Conservation (phyloP, 2,329 filamentous ascomycete genomes). For the Cercospora zeina region DNA sequence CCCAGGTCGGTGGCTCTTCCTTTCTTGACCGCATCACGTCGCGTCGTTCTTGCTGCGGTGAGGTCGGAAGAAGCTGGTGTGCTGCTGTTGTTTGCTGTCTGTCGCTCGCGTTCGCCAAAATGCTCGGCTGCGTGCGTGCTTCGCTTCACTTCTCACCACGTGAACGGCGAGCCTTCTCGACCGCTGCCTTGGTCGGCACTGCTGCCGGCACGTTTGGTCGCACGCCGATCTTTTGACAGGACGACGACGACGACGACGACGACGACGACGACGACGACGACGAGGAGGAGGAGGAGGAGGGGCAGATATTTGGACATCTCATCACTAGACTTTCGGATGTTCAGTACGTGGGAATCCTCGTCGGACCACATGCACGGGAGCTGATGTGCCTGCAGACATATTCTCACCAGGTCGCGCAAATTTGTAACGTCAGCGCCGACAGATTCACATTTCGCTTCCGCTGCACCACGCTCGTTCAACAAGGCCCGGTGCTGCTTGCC, state of each 20-base stretch:
- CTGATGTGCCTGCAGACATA: constrained; percentile 12
- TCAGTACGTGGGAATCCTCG: not conserved
- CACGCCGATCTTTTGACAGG: constrained; percentile 1
- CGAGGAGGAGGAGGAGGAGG: too few species aligned
- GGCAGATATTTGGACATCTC: not conserved
- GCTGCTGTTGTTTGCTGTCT: constrained; percentile 1
- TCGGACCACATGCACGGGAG: not conserved
- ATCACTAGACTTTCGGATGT: constrained; percentile 12
- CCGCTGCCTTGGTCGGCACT: not conserved
- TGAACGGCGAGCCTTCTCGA: not conserved
- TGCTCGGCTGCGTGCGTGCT: constrained; percentile 8
- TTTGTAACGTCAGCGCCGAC: not conserved
- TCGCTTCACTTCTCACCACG: constrained; percentile 20
- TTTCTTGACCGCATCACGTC: not conserved
- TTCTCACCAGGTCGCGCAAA: not conserved
- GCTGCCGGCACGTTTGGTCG: not conserved
- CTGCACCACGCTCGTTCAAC: constrained; percentile 1
- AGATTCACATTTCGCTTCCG: not conserved
- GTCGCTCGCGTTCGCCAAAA: constrained; percentile 4
- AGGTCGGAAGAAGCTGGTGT: not conserved
- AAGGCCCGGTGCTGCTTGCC: not conserved
- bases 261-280: too few species aligned
- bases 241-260: too few species aligned
- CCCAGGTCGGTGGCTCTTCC: not conserved
- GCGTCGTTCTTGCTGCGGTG: not conserved